A percentile compares a stretch with the other conserved stretches of the same genome.
phyloP scores from a whole-genome alignment of 768 basidiomycete genomes.

The Lentinula sp. region DNA sequence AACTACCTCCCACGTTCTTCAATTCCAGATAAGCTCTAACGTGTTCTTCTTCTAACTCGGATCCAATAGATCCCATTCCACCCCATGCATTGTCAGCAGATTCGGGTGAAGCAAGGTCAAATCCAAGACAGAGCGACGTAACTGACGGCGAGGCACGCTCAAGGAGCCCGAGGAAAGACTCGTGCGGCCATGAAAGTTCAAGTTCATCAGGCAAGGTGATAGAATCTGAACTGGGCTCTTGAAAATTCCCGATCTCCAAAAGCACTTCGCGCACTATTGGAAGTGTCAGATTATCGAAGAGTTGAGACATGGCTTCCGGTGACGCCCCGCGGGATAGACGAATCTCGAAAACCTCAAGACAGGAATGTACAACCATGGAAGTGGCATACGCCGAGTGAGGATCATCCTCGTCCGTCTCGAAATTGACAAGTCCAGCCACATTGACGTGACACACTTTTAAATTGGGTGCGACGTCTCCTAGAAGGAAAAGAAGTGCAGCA shows the following conservation, averaged over 20 bases:
- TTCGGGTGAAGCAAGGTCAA: background rate
- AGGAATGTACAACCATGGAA: background rate
- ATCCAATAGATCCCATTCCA: background rate
- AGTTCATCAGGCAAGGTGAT: background rate
- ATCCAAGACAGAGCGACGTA: background rate
- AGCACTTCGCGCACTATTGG: background rate
- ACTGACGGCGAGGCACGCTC: background rate
- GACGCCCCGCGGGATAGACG: background rate
- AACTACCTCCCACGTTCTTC: background rate
- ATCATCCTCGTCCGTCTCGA: background rate
- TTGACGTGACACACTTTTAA: background rate
- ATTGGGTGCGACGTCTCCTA: background rate
- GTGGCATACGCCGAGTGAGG: background rate
- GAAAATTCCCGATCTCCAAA: background rate
- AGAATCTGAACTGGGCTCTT: background rate
- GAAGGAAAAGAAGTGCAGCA: background rate
- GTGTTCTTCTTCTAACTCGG: background rate
- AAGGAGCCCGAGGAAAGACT: background rate
- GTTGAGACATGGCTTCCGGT: background rate
- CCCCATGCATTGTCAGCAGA: background rate
- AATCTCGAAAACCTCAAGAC: background rate
- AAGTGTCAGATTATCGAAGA: background rate
- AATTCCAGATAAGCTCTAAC: background rate
- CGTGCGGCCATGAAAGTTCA: constrained; percentile 1
- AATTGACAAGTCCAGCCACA: background rate